phyloP scores from a whole-genome alignment of 1,284 basidiomycete species.

The Apiotrichum brassicae region DNA sequence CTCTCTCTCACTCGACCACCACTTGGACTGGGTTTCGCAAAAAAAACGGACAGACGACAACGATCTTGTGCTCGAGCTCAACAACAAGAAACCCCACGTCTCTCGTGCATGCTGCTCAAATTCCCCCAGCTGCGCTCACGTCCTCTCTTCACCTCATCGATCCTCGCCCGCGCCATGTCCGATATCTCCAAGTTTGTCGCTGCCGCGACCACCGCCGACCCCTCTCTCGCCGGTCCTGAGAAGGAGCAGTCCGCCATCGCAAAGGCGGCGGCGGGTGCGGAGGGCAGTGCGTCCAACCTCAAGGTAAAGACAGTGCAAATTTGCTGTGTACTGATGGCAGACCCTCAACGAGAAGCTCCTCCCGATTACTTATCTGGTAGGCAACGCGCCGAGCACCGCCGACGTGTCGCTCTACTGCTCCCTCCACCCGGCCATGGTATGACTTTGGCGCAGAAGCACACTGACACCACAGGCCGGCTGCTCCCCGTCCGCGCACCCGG shows the following conservation, averaged over 20 bases:
- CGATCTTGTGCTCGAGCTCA: neutral
- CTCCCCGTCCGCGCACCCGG: constrained; percentile 59
- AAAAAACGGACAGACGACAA: too few relatives aligned
- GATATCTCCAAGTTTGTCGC: constrained; percentile 36
- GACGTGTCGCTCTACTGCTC: constrained; percentile 78
- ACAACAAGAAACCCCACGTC: neutral
- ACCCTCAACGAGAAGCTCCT: constrained; percentile 65
- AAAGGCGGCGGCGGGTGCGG: constrained; percentile 32
- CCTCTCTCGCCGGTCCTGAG: constrained; percentile 34
- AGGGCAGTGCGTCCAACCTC: constrained; percentile 34
- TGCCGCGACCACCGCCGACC: constrained; percentile 38
- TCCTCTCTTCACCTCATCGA: constrained; percentile 1
- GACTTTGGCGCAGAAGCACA: too few relatives aligned
- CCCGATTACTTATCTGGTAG: constrained; percentile 72
- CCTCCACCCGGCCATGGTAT: constrained; percentile 69
- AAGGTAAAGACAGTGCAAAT: too few relatives aligned
- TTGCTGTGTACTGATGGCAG: constrained; percentile 45
- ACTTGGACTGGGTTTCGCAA: too few relatives aligned
- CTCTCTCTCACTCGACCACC: too few relatives aligned
- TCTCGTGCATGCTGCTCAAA: constrained; percentile 17
- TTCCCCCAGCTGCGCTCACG: neutral
- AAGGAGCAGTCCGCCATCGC: constrained; percentile 39
- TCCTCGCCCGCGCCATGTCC: constrained; percentile 29
- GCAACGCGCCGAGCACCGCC: constrained; percentile 71
- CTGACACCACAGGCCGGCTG: constrained; percentile 19